These are phyloP conservation scores for Astrothelium subdiscretum DNA, from an alignment of 495 filamentous ascomycete species.

Conservation along the genomic window DNA sequence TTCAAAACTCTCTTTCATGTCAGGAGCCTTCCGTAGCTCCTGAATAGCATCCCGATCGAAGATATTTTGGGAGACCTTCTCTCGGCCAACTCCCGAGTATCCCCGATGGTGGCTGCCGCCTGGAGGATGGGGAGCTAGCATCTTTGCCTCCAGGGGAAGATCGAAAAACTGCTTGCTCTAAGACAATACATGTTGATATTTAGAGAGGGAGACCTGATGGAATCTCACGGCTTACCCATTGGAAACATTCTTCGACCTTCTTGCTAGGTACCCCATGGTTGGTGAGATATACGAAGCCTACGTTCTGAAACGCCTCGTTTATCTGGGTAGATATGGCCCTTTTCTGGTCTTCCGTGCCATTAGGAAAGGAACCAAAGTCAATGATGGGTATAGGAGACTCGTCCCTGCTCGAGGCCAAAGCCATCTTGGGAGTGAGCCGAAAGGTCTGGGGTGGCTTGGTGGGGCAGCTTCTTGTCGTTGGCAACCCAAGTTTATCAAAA, in stretches of 20 bases:
- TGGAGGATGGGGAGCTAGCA: conserved; percentile 2
- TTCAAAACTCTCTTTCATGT: conserved; percentile 54
- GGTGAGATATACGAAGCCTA: conserved; percentile 20
- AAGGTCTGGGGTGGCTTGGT: not conserved
- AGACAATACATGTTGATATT: not conserved
- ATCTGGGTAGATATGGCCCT: conserved; percentile 9
- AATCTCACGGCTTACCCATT: conserved; percentile 10
- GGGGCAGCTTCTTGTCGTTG: not conserved
- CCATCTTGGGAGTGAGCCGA: not conserved
- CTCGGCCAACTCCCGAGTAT: conserved; percentile 52
- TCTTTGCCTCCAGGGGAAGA: not conserved
- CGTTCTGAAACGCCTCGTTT: conserved; percentile 14
- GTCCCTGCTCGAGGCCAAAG: not conserved
- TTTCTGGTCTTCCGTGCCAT: conserved; percentile 7
- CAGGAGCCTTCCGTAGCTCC: conserved; percentile 30
- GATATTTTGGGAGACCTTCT: conserved; percentile 52
- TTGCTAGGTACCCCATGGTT: conserved; percentile 14
- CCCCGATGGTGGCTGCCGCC: conserved; percentile 22
- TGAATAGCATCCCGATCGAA: conserved; percentile 37
- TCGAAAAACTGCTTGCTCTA: not conserved
- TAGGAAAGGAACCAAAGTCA: conserved; percentile 15
- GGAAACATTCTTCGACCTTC: conserved; percentile 16
- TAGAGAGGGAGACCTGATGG: not conserved
- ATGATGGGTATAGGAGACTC: conserved; percentile 17
- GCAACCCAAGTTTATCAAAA: not conserved